Evolutionary conservation across 2,329 filamentous ascomycete genomes (phyloP), one percentile per base, ranked within the genome.

Genomic region (Fusarium sp.): DNA sequence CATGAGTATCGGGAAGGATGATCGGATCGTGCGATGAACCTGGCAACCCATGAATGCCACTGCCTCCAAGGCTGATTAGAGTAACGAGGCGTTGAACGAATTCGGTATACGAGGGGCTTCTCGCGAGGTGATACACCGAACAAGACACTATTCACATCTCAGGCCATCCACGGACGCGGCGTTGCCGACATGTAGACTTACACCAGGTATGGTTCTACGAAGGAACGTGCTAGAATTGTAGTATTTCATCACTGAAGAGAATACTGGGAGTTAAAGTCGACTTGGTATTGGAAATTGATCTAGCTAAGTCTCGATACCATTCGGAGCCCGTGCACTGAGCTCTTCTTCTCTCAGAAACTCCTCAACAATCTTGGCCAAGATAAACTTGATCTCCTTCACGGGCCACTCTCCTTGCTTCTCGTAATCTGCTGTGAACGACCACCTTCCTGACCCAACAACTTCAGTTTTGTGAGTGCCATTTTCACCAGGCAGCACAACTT

Each of bases 381-480:
- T 68, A 14, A 68, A 68, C 22, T 68, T 68, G 2, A 20, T 63
- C 38, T 63, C 68, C 18, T 69, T 54, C 36, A 74, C 67, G 1
- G 71, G 71, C 71, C 71, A 73, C 6, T 62, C 24, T 14, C 31
- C 30, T 0, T 56, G 41, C 24, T 30, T 60, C 18, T 60, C 4
- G 3, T 65, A 62, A 0, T 47, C 53, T 18, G 9, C 31, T 12
- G 55, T 42, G 24, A 78, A 75, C 0, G 68, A 71, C 76, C 75
- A 73, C 7, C 55, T 66, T 1, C 75, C 75, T 16, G 74, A 72
- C 1, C 65, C 68, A n/a, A 77, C 57, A 18, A 48, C 42, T 47
- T 77, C 57, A 3, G 55, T 68, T 42, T 61, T 72, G 3, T 55
- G 36, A 5, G 44, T 30, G 2, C 16, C 55, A 51, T 28, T 56